Conservation (phyloP, 2,329 filamentous ascomycete species). For the Aspergillus japonicus region DNA sequence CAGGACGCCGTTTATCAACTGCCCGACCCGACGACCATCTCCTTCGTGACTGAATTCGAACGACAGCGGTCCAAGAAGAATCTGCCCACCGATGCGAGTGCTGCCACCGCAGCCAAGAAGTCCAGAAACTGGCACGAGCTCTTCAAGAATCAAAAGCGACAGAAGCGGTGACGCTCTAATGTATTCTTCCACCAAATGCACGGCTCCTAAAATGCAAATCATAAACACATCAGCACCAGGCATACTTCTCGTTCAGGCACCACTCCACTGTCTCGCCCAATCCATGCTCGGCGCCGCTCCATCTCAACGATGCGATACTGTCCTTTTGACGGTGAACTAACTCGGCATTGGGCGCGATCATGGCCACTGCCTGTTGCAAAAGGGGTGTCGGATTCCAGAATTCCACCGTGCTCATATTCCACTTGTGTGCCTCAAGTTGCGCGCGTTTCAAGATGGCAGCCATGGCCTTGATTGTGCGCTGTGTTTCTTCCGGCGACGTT, state of each 20-base stretch:
- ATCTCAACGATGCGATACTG: slow-evolving; percentile 48
- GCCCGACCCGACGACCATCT: slow-evolving; percentile 38
- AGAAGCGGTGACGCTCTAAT: slow-evolving; percentile 28
- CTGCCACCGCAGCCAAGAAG: slow-evolving; percentile 32
- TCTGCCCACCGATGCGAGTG: slow-evolving; percentile 21
- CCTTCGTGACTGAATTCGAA: slow-evolving; percentile 33
- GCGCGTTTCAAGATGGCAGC: slow-evolving; percentile 65
- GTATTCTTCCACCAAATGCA: not conserved
- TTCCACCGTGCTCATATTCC: slow-evolving; percentile 68
- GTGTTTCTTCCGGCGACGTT: slow-evolving; percentile 41
- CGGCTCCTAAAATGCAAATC: not conserved
- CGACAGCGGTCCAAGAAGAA: slow-evolving; percentile 30
- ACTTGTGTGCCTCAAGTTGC: slow-evolving; percentile 67
- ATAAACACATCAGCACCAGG: slow-evolving; percentile 45
- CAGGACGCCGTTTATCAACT: slow-evolving; percentile 35
- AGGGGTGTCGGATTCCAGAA: slow-evolving; percentile 76
- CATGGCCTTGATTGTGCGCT: slow-evolving; percentile 55
- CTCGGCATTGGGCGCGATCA: slow-evolving; percentile 38
- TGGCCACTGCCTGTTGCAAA: slow-evolving; percentile 45
- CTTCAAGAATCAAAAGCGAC: slow-evolving; percentile 38
- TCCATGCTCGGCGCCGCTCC: slow-evolving; percentile 43
- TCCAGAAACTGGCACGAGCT: slow-evolving; percentile 46
- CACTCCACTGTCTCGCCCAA: slow-evolving; percentile 45
- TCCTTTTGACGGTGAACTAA: slow-evolving; percentile 47
- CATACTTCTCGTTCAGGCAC: slow-evolving; percentile 51